phyloP scores from a whole-genome alignment of 2,329 filamentous ascomycete species.

The Aspergillus neoniger region DNA sequence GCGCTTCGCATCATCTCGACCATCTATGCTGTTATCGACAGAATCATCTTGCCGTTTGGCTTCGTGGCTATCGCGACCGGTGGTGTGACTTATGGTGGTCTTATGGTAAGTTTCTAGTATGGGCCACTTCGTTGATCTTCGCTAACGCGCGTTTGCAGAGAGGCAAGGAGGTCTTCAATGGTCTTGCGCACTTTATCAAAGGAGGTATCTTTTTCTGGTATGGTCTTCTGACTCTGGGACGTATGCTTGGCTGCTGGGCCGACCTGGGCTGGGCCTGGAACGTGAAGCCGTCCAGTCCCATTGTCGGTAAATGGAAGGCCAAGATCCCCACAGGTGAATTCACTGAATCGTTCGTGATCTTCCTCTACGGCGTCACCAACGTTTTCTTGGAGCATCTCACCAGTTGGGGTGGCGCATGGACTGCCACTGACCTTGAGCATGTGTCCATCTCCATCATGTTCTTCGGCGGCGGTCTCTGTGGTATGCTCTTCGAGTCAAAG shows the following conservation, averaged over 20 bases:
- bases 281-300: constrained; percentile 63
- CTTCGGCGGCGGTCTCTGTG: constrained; percentile 84
- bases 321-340: constrained; percentile 78
- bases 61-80: constrained; percentile 74
- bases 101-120: constrained; percentile 68
- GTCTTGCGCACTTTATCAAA: constrained; percentile 91
- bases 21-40: constrained; percentile 69
- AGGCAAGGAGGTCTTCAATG: constrained; percentile 71
- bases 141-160: constrained; percentile 53
- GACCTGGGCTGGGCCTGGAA: constrained; percentile 98
- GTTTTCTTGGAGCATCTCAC: constrained; percentile 89
- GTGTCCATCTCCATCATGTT: constrained; percentile 91
- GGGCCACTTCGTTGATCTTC: not conserved
- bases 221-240: constrained; percentile 79
- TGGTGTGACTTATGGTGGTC: constrained; percentile 73
- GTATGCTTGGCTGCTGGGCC: constrained; percentile 87
- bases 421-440: constrained; percentile 81
- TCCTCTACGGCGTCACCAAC: constrained; percentile 84
- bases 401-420: constrained; percentile 70
- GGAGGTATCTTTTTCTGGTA: constrained; percentile 95
- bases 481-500: constrained; percentile 81
- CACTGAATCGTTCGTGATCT: constrained; percentile 85
- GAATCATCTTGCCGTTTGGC: constrained; percentile 74
- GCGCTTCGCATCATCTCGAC: constrained; percentile 61
- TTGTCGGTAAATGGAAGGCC: constrained; percentile 64